These are phyloP conservation scores for Leptomonas pyrrhocoris DNA, from an alignment of 208 protist species.

Conservation along the genomic window DNA sequence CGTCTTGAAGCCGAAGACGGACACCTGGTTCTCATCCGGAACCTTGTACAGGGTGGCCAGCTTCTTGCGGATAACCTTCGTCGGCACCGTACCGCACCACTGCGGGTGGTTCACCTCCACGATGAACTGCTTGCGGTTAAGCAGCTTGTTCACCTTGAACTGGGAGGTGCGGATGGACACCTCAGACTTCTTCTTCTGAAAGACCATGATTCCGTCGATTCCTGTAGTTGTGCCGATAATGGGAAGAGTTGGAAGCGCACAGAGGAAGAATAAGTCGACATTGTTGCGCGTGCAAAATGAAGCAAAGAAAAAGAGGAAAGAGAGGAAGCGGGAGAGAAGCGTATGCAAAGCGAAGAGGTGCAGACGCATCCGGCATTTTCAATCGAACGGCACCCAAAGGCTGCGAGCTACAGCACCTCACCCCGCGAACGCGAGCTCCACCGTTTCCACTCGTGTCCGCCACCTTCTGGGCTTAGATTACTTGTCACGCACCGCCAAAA, in stretches of 20 bases:
- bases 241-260: slow-evolving; percentile 1
- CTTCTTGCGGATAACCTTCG: slow-evolving; percentile 94
- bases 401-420: no score
- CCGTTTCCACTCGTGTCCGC: no score
- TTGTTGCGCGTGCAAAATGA: not conserved
- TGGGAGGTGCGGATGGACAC: slow-evolving; percentile 95
- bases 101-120: slow-evolving; percentile 89
- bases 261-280: slow-evolving; percentile 11
- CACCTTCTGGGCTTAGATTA: no score
- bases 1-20: slow-evolving; percentile 98
- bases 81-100: slow-evolving; percentile 93
- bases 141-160: slow-evolving; percentile 99
- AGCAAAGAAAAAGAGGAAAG: not conserved
- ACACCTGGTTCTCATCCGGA: slow-evolving; percentile 93
- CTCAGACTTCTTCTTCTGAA: slow-evolving; percentile 93
- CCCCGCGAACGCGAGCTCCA: no score
- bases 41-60: slow-evolving; percentile 98
- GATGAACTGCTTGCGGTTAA: slow-evolving; percentile 99
- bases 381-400: no score
- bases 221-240: not conserved
- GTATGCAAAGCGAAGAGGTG: no score
- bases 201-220: slow-evolving; percentile 82
- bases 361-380: no score
- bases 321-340: not conserved
- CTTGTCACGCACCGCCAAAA: no score